These are phyloP conservation scores for Apiotrichum sp. DNA, from an alignment of 1,284 basidiomycete genomes.

Conservation along the genomic window DNA sequence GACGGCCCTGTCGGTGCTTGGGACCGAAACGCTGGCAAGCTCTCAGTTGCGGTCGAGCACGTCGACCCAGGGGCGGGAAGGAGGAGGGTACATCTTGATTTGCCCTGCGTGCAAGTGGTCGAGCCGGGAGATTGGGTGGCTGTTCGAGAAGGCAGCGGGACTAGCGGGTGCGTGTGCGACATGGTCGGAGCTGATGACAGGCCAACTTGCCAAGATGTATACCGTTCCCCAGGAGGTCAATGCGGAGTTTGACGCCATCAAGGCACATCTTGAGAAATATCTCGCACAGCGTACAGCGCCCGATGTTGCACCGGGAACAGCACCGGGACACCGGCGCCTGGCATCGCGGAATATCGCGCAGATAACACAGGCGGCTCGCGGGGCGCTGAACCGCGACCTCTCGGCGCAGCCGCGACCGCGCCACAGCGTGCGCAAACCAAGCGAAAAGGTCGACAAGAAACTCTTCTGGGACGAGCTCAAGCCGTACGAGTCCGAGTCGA, in stretches of 20 bases:
- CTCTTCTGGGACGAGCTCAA: constrained; percentile 37
- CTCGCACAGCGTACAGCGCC: constrained; percentile 22
- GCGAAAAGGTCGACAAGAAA: constrained; percentile 11
- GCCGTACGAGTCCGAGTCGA: constrained; percentile 31
- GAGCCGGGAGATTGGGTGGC: constrained; percentile 79
- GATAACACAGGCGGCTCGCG: constrained; percentile 39
- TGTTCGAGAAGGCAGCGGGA: constrained; percentile 92
- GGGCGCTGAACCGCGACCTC: constrained; percentile 33
- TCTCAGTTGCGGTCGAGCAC: constrained; percentile 29
- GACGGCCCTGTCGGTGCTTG: constrained; percentile 78
- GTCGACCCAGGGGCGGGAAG: constrained; percentile 48
- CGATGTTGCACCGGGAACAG: constrained; percentile 6
- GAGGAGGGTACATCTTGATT: constrained; percentile 71
- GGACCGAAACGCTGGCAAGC: constrained; percentile 55
- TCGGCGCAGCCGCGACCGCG: not conserved
- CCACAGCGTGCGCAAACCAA: not conserved
- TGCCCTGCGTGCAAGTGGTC: constrained; percentile 95
- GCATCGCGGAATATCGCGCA: constrained; percentile 42
- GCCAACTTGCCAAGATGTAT: constrained; percentile 79
- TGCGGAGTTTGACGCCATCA: constrained; percentile 80
- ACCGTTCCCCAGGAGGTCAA: constrained; percentile 71
- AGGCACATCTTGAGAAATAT: constrained; percentile 90
- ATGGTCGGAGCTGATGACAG: constrained; percentile 48
- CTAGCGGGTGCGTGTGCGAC: constrained; percentile 62
- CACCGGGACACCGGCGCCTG: not conserved